A percentile compares a stretch with the other conserved stretches of the same genome.
phyloP scores from a whole-genome alignment of 2,329 filamentous ascomycete species.

The Aspergillus piperis region DNA sequence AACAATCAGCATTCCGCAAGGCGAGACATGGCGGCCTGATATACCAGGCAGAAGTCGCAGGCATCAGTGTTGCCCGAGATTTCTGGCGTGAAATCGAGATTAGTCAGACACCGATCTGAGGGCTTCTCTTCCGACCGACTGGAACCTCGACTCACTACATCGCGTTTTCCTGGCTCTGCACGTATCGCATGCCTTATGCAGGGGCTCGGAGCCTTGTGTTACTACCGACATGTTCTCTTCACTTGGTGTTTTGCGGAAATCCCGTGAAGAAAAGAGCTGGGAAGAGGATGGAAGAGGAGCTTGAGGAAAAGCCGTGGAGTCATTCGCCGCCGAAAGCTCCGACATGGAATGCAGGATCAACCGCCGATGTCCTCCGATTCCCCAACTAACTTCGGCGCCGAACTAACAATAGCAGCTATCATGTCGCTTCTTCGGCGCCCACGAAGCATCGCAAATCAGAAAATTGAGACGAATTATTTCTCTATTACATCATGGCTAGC shows the following conservation, averaged over 20 bases:
- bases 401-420: neutral
- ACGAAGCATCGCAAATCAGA: no score
- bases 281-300: neutral
- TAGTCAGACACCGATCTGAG: neutral
- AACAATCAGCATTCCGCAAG: neutral
- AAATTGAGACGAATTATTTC: neutral
- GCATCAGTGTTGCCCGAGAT: neutral
- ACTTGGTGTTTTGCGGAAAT: neutral
- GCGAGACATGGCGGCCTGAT: neutral
- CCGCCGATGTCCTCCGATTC: neutral
- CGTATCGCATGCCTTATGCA: conserved; percentile 11
- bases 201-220: neutral
- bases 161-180: conserved; percentile 11
- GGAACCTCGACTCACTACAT: conserved; percentile 6
- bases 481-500: neutral
- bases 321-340: neutral
- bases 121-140: neutral
- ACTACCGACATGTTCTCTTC: neutral
- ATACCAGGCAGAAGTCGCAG: conserved; percentile 8
- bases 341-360: neutral
- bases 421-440: neutral
- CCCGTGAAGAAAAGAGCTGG: neutral
- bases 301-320: neutral
- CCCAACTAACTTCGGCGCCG: conserved; percentile 1
- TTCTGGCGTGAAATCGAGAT: neutral